Evolutionary conservation across 192 early-diverging fungal species (phyloP).

Genomic region (Globomyces pollinis-pini): DNA sequence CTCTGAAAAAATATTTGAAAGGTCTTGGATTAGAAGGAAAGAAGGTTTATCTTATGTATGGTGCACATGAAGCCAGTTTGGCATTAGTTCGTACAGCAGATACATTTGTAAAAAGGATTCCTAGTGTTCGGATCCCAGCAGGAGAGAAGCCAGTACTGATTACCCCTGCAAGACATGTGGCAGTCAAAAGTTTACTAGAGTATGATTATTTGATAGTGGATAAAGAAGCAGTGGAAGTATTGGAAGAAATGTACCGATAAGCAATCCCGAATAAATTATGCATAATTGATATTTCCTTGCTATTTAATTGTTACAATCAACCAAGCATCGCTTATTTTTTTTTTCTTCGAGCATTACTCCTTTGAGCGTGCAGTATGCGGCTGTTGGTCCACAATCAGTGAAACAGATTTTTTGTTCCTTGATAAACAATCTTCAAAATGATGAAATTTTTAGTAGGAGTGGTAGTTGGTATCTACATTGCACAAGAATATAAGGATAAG

Average conservation of each 20-base stretch:
- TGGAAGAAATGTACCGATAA: conserved; percentile 51
- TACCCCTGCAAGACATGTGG: conserved; percentile 22
- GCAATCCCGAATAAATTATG: too few relatives aligned
- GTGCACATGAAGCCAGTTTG: conserved; percentile 9
- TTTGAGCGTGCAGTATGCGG: too few relatives aligned
- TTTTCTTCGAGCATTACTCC: too few relatives aligned
- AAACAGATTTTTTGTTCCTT: neutral
- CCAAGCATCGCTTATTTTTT: too few relatives aligned
- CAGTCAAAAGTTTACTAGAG: conserved; percentile 32
- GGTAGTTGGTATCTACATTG: conserved; percentile 9
- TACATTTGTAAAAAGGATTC: conserved; percentile 14
- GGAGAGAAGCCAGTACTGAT: conserved; percentile 31
- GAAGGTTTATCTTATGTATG: conserved; percentile 39
- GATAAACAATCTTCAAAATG: neutral
- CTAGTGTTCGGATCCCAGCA: neutral
- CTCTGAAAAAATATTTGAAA: conserved; percentile 18
- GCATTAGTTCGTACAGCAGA: conserved; percentile 24
- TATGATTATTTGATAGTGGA: conserved; percentile 41
- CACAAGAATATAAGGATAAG: conserved; percentile 8
- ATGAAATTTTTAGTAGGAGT: conserved; percentile 10
- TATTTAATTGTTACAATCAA: too few relatives aligned
- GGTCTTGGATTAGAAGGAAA: conserved; percentile 22
- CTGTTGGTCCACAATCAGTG: neutral
- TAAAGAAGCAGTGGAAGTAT: conserved; percentile 39
- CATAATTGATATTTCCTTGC: too few relatives aligned